Evolutionary conservation across 768 basidiomycete genomes (phyloP), one percentile per base, ranked within the genome.

Genomic region (Mycena haematopus): DNA sequence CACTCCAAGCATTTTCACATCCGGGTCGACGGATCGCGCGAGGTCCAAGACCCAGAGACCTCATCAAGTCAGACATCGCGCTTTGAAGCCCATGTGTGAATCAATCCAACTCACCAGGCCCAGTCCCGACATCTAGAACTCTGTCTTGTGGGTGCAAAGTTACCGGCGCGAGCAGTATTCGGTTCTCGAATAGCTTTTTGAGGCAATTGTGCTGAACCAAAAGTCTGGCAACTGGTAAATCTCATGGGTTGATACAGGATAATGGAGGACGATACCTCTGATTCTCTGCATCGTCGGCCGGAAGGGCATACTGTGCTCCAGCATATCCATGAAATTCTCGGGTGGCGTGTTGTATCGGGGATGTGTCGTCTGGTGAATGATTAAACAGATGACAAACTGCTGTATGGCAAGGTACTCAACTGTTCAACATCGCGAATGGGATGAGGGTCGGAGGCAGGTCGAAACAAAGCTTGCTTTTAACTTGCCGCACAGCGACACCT

Each of bases 161-260:
- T 19, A 58, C 56, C 2, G 62, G 62, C 10, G 56, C 49, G 44
- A 58, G 29, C 8, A 63, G 40, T n/a, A 58, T 56, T 21, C 51
- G 38, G 27, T 52, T 49, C 19, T 52, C 51, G 33, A 57, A 65
- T 3, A 55, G 42, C 36, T 49, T 33, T 31, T 47, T 60, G n/a
- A 68, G 52, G 31, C 56, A 52, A 31, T 56, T 52, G 24, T 68
- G 65, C 49, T 68, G 65, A 7, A 50, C 27, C 38, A 56, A 58
- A 38, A 65, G 56, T 46, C 53, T 40, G 55, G 62, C 22, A 58
- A 57, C 44, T 42, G 21, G 31, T 60, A 13, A 60, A 47, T 25
- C 21, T 25, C 33, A 33, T 47, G 31, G 15, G 36, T 38, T 25
- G 36, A 14, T 40, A 9, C 22, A 58, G 49, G 46, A 31, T 31